Evolutionary conservation across 495 filamentous ascomycete species (phyloP), one percentile per base, ranked within the genome.

Genomic region (Penicillium samsonianum): DNA sequence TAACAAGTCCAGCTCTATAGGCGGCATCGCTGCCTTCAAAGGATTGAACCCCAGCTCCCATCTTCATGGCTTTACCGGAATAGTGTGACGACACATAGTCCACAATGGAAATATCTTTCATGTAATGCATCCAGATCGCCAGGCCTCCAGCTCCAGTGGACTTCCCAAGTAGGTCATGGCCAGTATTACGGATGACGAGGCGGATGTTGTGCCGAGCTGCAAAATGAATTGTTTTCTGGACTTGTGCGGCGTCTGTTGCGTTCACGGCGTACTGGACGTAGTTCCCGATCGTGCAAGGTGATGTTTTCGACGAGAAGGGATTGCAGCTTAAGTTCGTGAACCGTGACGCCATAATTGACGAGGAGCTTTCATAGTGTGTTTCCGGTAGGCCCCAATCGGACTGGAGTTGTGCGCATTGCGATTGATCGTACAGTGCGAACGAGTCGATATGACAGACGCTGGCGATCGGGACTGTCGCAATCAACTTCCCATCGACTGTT

Each of bases 61-160:
- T 28, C 11, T 28, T 52, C 8, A 41, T 17, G 2, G 50, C 50
- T 4, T 41, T 52, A 19, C 50, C 35, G 2, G 50, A 28, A 28
- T 52, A 52, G 8, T 41, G 1, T 20, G 35, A 0, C 2, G 35
- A 40, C 2, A 11, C 5, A 4, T 52, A 52, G 10, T 52, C 35
- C 9, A 41, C 4, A 10, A 52, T 52, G 23, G n/a, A 30, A 5
- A 52, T 52, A 8, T 52, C 6, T 14, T 52, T 52, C 22, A 52
- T 40, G 17, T 41, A 5, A 14, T 52, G 50, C 35, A 30, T 52
- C 50, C 50, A 52, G 14, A 52, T 30, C 11, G 22, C 50, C 9
- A 52, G 35, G 2, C 22, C 50, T 7, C 50, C 50, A 41, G 50
- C 50, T 7, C 50, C 50, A 19, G 50, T 52, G 0, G 50, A 52